Evolutionary conservation across 2,329 filamentous ascomycete species (phyloP), one percentile per base, ranked within the genome.

Genomic region (Aspergillus hortae): DNA sequence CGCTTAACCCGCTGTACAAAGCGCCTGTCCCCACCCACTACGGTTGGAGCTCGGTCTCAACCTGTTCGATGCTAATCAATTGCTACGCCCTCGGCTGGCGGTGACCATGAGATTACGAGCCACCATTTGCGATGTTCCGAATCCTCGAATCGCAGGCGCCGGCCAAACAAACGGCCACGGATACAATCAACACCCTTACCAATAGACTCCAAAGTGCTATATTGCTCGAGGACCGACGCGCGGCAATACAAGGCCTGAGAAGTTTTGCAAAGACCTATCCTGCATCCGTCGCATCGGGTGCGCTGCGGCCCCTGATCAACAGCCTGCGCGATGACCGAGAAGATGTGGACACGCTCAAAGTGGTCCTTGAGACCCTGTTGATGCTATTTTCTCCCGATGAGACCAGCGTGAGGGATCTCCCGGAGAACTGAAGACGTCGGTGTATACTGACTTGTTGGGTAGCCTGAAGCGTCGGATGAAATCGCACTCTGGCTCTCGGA

Each of bases 211-310:
- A 87, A 67, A 96, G 89, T 60, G 90, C 92, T 42, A 96, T 91
- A 1, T 81, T 99, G 14, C 83, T 99, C 38, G 94, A 99, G 74
- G 95, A 99, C 71, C 87, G 95, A 49, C 86, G 94, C 56, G 92
- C 90, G 51, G 92, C 94, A 43, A 96, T 99, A 44, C 82, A 95
- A 27, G 94, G 94, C 15, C 79, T 99, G 35, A 84, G 95, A 62
- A 96, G 92, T 74, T 97, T 99, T 71, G 90, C 94, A 40, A 97
- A 97, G 73, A 86, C 95, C 56, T 97, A 92, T 64, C 95, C 94
- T 35, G 95, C 95, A 12, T 95, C 92, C 6, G 94, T 99, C 33
- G 90, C 95, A 2, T 96, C 92, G 4, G 92, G 91, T 36, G 90
- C 92, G n/a, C 77, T 99, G 44, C 83, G 92, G 56, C 90, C 89